A percentile compares a stretch with the other conserved stretches of the same genome.
Conservation (phyloP, 306 rosid species). For the Ceratonia siliqua region DNA sequence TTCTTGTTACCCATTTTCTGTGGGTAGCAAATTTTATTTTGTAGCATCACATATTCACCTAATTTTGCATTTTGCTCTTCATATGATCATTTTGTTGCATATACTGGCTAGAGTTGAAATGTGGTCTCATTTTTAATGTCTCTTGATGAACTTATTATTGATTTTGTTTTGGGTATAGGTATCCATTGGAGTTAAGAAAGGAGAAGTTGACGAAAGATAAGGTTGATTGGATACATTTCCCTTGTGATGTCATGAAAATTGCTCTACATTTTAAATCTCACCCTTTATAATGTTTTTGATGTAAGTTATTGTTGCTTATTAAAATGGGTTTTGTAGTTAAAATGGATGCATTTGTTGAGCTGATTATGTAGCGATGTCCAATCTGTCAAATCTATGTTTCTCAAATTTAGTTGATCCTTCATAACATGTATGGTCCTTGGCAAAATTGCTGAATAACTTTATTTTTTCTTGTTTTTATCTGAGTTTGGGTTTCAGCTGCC, state of each 20-base stretch:
- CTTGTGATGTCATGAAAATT: slow-evolving; percentile 19
- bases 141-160: slow-evolving; percentile 24
- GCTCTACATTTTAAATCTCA: slow-evolving; percentile 4
- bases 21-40: background rate
- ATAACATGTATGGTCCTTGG: background rate
- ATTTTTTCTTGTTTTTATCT: background rate
- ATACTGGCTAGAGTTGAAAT: slow-evolving; percentile 15
- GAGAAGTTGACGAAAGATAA: slow-evolving; percentile 84
- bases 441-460: background rate
- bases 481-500: background rate
- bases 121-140: slow-evolving; percentile 17
- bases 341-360: slow-evolving; percentile 12
- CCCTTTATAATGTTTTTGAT: slow-evolving; percentile 25
- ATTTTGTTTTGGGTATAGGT: slow-evolving; percentile 60
- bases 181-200: slow-evolving; percentile 95
- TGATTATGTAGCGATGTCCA: background rate
- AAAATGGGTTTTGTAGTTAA: slow-evolving; percentile 52
- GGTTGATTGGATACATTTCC: slow-evolving; percentile 44
- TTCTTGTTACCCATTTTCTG: background rate
- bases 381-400: background rate
- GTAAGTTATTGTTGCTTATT: slow-evolving; percentile 32
- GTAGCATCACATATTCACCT: background rate
- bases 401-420: slow-evolving; percentile 4
- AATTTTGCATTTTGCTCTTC: slow-evolving; percentile 10
- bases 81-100: slow-evolving; percentile 15